phyloP scores from a whole-genome alignment of 768 basidiomycete genomes.

The Trametes gibbosa region DNA sequence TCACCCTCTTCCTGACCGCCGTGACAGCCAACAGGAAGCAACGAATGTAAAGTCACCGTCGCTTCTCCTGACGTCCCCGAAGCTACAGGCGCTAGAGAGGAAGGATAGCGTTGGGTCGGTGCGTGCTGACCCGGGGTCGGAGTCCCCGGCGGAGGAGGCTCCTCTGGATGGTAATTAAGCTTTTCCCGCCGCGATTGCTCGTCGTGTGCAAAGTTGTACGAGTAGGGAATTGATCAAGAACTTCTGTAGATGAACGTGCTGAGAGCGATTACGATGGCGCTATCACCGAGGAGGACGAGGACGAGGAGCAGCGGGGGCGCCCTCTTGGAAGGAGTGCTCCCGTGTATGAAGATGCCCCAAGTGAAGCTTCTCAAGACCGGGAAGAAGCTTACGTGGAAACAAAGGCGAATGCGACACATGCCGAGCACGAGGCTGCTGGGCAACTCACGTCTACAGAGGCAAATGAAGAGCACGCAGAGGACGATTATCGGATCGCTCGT shows the following conservation, averaged over 20 bases:
- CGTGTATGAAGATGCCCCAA: constrained; percentile 9
- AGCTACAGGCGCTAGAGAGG: constrained; percentile 17
- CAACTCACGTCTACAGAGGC: not conserved
- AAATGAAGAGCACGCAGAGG: not conserved
- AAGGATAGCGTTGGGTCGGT: constrained; percentile 23
- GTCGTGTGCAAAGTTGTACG: constrained; percentile 16
- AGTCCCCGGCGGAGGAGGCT: constrained; percentile 14
- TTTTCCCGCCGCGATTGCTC: not conserved
- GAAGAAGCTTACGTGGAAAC: constrained; percentile 8
- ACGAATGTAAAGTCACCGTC: not conserved
- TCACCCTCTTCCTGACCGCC: constrained; percentile 18
- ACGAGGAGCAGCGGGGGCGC: not conserved
- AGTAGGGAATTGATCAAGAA: constrained; percentile 24
- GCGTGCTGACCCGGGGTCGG: constrained; percentile 2
- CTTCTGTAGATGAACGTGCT: constrained; percentile 19
- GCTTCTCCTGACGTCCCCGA: constrained; percentile 5
- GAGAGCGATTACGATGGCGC: not conserved
- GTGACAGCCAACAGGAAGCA: constrained; percentile 5
- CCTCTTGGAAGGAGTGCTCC: not conserved
- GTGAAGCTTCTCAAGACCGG: too few relatives aligned
- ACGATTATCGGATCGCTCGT: constrained; percentile 1
- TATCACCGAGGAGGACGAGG: constrained; percentile 5
- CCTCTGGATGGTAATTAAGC: constrained; percentile 34
- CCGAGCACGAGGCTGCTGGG: constrained; percentile 6
- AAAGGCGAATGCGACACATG: constrained; percentile 11